A percentile compares a stretch with the other conserved stretches of the same genome.
Evolutionary conservation across 768 basidiomycete genomes (phyloP).

Genomic region (Tubosaeta sp.): DNA sequence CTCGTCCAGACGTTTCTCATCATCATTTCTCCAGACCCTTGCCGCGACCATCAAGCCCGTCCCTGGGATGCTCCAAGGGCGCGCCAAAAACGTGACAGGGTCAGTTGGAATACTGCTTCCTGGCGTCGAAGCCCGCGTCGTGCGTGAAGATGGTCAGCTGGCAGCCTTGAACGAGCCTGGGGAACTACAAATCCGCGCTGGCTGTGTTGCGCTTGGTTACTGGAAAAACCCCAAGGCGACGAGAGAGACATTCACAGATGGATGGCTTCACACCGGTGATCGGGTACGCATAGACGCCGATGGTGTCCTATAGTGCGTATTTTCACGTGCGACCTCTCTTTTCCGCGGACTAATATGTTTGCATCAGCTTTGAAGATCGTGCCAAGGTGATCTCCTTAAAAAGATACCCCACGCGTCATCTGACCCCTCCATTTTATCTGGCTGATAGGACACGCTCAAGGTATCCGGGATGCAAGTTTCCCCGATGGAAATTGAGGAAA

Average conservation of each 20-base stretch:
- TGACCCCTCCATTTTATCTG: neutral
- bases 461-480: conserved; percentile 79
- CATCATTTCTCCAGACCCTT: conserved; percentile 45
- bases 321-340: neutral
- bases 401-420: neutral
- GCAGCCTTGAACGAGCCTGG: conserved; percentile 57
- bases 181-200: conserved; percentile 58
- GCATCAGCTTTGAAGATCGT: conserved; percentile 64
- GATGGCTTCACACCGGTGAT: conserved; percentile 78
- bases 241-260: conserved; percentile 57
- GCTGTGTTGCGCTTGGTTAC: conserved; percentile 62
- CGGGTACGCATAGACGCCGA: conserved; percentile 56
- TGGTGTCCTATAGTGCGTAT: conserved; percentile 60
- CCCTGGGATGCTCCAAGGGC: conserved; percentile 44
- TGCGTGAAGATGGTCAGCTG: conserved; percentile 55
- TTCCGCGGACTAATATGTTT: neutral
- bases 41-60: conserved; percentile 41
- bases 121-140: conserved; percentile 59
- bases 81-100: conserved; percentile 36
- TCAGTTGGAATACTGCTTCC: conserved; percentile 59
- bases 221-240: conserved; percentile 69
- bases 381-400: conserved; percentile 48
- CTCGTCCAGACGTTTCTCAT: neutral
- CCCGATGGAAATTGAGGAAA: conserved; percentile 72
- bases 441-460: conserved; percentile 66